Conservation (phyloP, 1,284 basidiomycete species). For the Rhodotorula sp. region DNA sequence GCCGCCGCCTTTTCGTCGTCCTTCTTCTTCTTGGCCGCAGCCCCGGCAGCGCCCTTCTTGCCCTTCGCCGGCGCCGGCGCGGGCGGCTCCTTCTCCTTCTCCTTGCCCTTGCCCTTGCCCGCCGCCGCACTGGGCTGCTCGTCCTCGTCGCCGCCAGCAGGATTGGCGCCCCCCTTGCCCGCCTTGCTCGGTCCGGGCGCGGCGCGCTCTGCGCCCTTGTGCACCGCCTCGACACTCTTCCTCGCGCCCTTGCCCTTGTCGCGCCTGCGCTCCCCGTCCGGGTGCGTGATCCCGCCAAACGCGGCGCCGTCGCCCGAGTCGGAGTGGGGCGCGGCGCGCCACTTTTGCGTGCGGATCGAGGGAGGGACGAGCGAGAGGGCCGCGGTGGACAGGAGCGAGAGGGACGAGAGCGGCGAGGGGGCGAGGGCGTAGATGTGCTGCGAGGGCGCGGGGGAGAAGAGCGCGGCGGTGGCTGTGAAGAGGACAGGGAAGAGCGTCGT, state of each 20-base stretch:
- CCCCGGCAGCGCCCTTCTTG: not conserved
- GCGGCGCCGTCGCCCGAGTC: not conserved
- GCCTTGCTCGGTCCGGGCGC: too few species aligned
- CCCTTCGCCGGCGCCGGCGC: not conserved
- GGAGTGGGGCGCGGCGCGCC: constrained; percentile 19
- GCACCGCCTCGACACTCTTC: not conserved
- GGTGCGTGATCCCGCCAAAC: constrained; percentile 25
- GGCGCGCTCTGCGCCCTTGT: not conserved
- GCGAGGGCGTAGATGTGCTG: constrained; percentile 30
- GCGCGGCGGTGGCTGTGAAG: constrained; percentile 1
- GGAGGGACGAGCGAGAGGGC: constrained; percentile 13
- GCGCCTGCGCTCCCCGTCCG: constrained; percentile 17
- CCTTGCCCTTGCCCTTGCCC: constrained; percentile 13
- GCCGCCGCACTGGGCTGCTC: too few species aligned
- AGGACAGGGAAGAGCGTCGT: not conserved
- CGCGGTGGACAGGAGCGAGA: constrained; percentile 15
- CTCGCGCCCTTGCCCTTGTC: constrained; percentile 7
- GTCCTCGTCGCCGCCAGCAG: too few species aligned
- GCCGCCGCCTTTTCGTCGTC: not conserved
- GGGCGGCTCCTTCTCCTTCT: not conserved
- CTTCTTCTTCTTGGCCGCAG: not conserved
- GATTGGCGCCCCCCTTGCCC: too few species aligned
- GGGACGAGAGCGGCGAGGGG: constrained; percentile 9
- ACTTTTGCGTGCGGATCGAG: constrained; percentile 3
- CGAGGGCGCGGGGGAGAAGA: constrained; percentile 16